Conservation (phyloP, 2,329 filamentous ascomycete species). For the Botryotinia convoluta region DNA sequence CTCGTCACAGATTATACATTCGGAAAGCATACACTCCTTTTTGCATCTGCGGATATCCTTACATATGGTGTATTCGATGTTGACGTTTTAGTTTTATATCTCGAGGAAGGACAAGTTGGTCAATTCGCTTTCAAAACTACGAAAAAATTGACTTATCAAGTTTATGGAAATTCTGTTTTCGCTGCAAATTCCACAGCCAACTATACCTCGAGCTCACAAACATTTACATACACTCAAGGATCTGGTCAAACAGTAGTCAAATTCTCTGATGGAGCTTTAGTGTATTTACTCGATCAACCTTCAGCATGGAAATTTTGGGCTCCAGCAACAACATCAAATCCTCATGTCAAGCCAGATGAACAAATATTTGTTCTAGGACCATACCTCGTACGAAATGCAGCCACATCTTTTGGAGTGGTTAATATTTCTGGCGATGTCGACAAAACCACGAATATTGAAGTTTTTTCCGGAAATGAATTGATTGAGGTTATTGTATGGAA, state of each 20-base stretch:
- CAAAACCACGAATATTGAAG: constrained; percentile 43
- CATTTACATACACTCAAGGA: constrained; percentile 48
- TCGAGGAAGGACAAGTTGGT: constrained; percentile 48
- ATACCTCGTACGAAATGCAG: constrained; percentile 45
- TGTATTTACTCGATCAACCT: constrained; percentile 52
- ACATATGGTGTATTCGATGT: constrained; percentile 48
- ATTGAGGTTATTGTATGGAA: constrained; percentile 48
- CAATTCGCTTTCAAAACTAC: constrained; percentile 48
- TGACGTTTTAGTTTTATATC: constrained; percentile 49
- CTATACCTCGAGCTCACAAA: constrained; percentile 33
- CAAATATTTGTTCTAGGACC: constrained; percentile 48
- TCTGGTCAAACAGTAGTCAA: constrained; percentile 47
- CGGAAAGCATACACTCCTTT: constrained; percentile 48
- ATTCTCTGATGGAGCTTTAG: constrained; percentile 47
- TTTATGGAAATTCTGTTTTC: constrained; percentile 43
- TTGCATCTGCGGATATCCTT: constrained; percentile 51
- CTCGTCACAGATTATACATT: constrained; percentile 52
- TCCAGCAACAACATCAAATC: constrained; percentile 46
- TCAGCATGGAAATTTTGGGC: constrained; percentile 58
- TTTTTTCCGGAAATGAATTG: constrained; percentile 43
- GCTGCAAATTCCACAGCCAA: constrained; percentile 34
- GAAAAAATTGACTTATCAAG: constrained; percentile 41
- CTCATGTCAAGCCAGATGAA: constrained; percentile 45
- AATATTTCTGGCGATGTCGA: constrained; percentile 44
- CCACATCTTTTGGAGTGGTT: constrained; percentile 38